phyloP scores from a whole-genome alignment of 2,329 filamentous ascomycete species.

The Penicillium sp. region DNA sequence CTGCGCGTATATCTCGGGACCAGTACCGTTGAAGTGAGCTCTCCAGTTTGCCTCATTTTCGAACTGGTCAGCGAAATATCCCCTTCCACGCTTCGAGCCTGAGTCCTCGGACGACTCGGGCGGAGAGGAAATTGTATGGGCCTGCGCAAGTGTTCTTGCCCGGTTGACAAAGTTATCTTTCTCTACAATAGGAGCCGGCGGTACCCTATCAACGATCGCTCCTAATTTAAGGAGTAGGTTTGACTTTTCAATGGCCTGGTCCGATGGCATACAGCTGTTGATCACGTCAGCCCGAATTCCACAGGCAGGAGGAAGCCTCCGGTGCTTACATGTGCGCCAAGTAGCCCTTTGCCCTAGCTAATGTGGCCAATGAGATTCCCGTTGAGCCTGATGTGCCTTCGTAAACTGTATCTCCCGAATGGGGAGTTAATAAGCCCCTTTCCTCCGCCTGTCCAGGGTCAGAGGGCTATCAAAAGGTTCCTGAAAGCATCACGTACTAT shows the following conservation, averaged over 20 bases:
- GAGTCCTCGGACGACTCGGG: conserved; percentile 26
- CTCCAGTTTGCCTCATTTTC: conserved; percentile 88
- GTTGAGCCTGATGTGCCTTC: conserved; percentile 97
- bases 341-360: conserved; percentile 88
- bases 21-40: conserved; percentile 81
- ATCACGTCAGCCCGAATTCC: background rate
- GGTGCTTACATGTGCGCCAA: conserved; percentile 76
- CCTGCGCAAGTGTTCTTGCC: conserved; percentile 73
- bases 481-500: conserved; percentile 45
- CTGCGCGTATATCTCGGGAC: conserved; percentile 86
- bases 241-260: conserved; percentile 87
- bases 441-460: conserved; percentile 69
- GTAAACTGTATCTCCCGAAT: conserved; percentile 91
- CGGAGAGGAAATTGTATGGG: conserved; percentile 64
- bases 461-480: conserved; percentile 2
- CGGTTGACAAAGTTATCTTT: conserved; percentile 93
- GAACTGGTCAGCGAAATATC: conserved; percentile 96
- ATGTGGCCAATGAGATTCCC: conserved; percentile 88
- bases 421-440: conserved; percentile 73
- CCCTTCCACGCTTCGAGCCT: conserved; percentile 64
- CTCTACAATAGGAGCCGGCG: conserved; percentile 91
- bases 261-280: conserved; percentile 82
- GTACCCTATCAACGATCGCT: conserved; percentile 88
- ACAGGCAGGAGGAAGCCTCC: background rate
- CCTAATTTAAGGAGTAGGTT: conserved; percentile 87